Evolutionary conservation across 2,329 filamentous ascomycete species (phyloP).

Genomic region (Ceratocystis alfenasii): DNA sequence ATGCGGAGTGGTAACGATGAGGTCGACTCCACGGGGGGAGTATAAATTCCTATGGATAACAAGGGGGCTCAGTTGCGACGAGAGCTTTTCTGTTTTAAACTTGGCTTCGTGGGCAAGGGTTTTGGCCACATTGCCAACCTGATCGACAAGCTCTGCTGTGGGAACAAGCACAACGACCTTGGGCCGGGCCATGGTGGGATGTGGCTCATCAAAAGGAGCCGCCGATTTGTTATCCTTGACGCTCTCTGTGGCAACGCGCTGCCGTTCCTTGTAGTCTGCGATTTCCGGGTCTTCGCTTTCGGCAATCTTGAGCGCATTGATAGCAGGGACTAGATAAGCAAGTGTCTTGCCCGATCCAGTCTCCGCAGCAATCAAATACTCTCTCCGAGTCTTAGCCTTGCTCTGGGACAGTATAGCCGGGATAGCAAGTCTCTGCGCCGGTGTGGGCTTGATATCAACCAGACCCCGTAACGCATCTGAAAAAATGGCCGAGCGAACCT

Average conservation of each 20-base stretch:
- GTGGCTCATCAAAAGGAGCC: slow-evolving; percentile 54
- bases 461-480: slow-evolving; percentile 65
- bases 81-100: slow-evolving; percentile 73
- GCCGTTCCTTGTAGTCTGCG: slow-evolving; percentile 44
- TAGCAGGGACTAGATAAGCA: slow-evolving; percentile 73
- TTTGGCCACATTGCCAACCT: slow-evolving; percentile 74
- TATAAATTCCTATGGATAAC: slow-evolving; percentile 81
- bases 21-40: slow-evolving; percentile 65
- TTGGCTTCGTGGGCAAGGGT: slow-evolving; percentile 73
- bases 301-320: slow-evolving; percentile 73
- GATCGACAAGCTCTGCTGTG: slow-evolving; percentile 79
- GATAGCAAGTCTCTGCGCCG: slow-evolving; percentile 80
- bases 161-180: slow-evolving; percentile 79
- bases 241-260: slow-evolving; percentile 44
- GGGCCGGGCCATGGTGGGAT: slow-evolving; percentile 66
- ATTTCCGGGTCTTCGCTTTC: slow-evolving; percentile 50
- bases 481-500: slow-evolving; percentile 57
- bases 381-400: slow-evolving; percentile 30
- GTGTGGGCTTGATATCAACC: slow-evolving; percentile 67
- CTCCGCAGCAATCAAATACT: slow-evolving; percentile 81
- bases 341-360: slow-evolving; percentile 96
- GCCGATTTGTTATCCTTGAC: slow-evolving; percentile 44
- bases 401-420: slow-evolving; percentile 58
- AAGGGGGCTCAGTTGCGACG: slow-evolving; percentile 60
- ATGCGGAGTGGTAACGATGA: slow-evolving; percentile 80